Evolutionary conservation across 139 green algal genomes (phyloP), one percentile per base, ranked within the genome.

Genomic region (Pedinophyceae sp.): DNA sequence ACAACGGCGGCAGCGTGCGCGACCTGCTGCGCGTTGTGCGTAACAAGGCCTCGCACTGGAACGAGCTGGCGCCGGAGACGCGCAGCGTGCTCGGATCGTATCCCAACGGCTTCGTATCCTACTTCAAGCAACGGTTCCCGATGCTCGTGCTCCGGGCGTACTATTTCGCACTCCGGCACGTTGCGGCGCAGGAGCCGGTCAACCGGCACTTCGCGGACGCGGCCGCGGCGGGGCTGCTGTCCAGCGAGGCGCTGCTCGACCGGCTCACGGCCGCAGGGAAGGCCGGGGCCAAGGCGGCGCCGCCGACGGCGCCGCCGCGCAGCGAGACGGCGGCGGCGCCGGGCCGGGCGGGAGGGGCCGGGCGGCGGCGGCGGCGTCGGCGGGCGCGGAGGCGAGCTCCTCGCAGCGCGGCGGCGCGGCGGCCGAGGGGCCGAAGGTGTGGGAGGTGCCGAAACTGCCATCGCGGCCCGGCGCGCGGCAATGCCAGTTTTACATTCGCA

Each of bases 11-110:
- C 28, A 75, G 58, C 43, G 60, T 97, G 64, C 70, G 91, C 4
- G 91, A 99, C 67, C 68, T 99, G 66, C 77, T 99, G 64, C 70
- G 91, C n/a, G 84, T 98, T 23, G 78, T 98, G 49, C 76, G 91
- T 65, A 99, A 99, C 83, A 98, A 98, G 77, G 70, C 77, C 65
- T 89, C 82, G 59, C 91, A 99, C 69, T 97, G 86, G 67, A 63
- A 83, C 34, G 91, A 98, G 57, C 82, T 97, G n/a, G n/a, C n/a
- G 58, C 86, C 91, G 17, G 27, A 45, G 3, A 57, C 63, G 5
- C 60, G 94, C 79, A 93, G 69, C 55, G 17, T 58, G 15, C 50
- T 77, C 39, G 16, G 92, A 54, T 82, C 77, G 19, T 65, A 71
- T 4, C 76, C 82, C 2, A 61, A 83, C 10, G 77, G 74, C 41